phyloP scores from a whole-genome alignment of 495 filamentous ascomycete species.

The Penicillium simplicissimum region DNA sequence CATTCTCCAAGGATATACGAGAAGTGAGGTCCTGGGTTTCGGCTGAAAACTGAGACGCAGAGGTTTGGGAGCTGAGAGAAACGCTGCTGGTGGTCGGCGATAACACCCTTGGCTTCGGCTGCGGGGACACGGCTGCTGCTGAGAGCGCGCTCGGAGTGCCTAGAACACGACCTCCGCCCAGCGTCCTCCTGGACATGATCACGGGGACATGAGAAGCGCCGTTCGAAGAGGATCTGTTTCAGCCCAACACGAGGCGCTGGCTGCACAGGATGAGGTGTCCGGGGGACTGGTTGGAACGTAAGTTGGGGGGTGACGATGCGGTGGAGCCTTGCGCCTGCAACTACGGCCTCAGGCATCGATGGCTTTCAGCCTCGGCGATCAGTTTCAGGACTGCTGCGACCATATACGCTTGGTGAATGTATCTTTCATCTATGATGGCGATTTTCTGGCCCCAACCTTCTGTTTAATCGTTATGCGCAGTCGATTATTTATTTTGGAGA shows the following conservation, averaged over 20 bases:
- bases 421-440: background rate
- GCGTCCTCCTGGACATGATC: constrained; percentile 77
- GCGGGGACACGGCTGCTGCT: constrained; percentile 61
- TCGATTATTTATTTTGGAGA: background rate
- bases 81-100: constrained; percentile 61
- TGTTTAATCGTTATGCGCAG: background rate
- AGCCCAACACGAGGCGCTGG: constrained; percentile 25
- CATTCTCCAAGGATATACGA: constrained; percentile 57
- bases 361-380: constrained; percentile 6
- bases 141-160: constrained; percentile 73
- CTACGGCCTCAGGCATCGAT: constrained; percentile 22
- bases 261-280: constrained; percentile 18
- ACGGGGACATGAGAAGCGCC: constrained; percentile 44
- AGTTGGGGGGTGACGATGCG: constrained; percentile 28
- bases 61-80: constrained; percentile 63
- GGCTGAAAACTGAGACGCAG: constrained; percentile 57
- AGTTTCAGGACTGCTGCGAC: background rate
- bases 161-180: constrained; percentile 86
- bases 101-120: constrained; percentile 53
- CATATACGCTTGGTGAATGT: background rate
- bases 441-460: background rate
- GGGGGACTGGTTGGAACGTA: constrained; percentile 15
- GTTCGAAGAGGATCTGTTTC: constrained; percentile 17
- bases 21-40: constrained; percentile 61
- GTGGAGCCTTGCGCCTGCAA: constrained; percentile 28